Evolutionary conservation across 257 asterid genomes (phyloP).

Genomic region (Fraxinus pennsylvanica): DNA sequence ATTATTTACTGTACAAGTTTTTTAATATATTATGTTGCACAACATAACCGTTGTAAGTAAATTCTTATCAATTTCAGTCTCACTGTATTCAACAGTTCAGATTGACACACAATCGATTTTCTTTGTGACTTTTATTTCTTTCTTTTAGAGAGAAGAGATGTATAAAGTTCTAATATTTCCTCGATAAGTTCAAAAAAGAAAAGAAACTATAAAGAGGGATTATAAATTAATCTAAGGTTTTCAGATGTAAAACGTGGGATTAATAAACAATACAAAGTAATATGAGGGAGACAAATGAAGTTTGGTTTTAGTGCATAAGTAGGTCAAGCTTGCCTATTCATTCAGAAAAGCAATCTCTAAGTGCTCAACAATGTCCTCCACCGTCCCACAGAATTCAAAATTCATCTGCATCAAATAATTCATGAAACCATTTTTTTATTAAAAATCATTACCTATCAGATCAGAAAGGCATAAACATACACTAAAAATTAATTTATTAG

Average conservation of each 20-base stretch:
- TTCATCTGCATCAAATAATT: conserved; percentile 18
- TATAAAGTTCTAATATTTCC: background rate
- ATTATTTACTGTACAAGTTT: no score
- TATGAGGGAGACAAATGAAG: background rate
- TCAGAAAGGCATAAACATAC: background rate
- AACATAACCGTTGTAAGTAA: no score
- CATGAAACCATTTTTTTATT: background rate
- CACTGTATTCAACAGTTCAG: no score
- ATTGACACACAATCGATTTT: no score
- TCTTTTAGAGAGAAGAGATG: background rate
- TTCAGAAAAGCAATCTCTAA: conserved; percentile 3
- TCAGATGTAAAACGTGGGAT: conserved; percentile 7
- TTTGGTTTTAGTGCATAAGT: background rate
- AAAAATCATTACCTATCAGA: background rate
- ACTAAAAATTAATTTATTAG: background rate
- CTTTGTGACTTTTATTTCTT: no score
- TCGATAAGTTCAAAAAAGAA: background rate
- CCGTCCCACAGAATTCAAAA: conserved; percentile 12
- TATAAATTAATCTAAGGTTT: background rate
- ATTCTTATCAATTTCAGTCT: no score
- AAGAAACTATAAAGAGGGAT: no score
- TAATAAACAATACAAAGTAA: background rate
- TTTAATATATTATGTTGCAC: no score
- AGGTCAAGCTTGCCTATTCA: background rate
- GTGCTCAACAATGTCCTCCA: conserved; percentile 14